Evolutionary conservation across 2,329 filamentous ascomycete species (phyloP).

Genomic region (Calonectria pseudoturangicola): DNA sequence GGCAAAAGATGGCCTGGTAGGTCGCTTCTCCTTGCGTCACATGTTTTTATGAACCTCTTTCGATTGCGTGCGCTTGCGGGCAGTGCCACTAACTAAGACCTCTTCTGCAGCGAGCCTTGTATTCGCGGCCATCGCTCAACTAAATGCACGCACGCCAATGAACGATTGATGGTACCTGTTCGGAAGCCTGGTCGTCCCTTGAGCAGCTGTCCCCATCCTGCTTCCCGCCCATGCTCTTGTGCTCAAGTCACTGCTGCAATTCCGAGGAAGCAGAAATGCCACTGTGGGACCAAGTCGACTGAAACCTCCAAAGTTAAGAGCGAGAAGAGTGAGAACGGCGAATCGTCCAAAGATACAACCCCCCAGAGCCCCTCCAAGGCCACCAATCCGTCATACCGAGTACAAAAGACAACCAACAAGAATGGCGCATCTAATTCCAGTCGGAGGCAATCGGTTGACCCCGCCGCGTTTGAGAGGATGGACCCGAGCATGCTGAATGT

Average conservation of each 20-base stretch:
- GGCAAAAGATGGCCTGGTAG: constrained; percentile 84
- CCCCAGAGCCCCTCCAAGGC: constrained; percentile 59
- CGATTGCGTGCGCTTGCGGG: constrained; percentile 8
- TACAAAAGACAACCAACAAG: constrained; percentile 66
- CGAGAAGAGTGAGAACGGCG: constrained; percentile 55
- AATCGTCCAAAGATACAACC: constrained; percentile 49
- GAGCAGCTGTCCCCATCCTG: constrained; percentile 80
- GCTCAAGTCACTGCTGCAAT: constrained; percentile 79
- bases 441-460: constrained; percentile 71
- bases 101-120: constrained; percentile 77
- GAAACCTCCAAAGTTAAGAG: constrained; percentile 48
- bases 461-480: constrained; percentile 69
- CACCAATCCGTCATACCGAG: constrained; percentile 62
- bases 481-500: constrained; percentile 72
- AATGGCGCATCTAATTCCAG: constrained; percentile 48
- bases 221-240: constrained; percentile 77
- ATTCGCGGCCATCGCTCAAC: constrained; percentile 86
- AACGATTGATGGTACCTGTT: constrained; percentile 81
- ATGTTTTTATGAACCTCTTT: constrained; percentile 10
- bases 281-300: constrained; percentile 65
- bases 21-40: constrained; percentile 55
- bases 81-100: constrained; percentile 42
- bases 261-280: constrained; percentile 74
- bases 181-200: constrained; percentile 83
- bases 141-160: constrained; percentile 81